phyloP scores from a whole-genome alignment of 345 rosid species.

The Nephelium lappaceum region DNA sequence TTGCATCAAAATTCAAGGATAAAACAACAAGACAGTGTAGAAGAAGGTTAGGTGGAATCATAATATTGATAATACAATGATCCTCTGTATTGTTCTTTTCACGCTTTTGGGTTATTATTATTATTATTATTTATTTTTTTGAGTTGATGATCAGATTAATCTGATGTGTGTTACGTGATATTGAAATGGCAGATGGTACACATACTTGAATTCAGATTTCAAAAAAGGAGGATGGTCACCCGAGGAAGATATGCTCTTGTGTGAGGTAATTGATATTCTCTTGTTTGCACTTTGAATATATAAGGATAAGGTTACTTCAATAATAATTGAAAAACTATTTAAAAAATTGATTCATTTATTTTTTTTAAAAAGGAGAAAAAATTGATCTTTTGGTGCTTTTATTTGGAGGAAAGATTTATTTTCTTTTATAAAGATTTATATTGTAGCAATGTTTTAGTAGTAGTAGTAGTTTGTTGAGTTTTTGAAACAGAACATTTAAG shows the following conservation, averaged over 20 bases:
- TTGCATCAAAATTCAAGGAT: constrained; percentile 89
- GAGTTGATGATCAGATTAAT: constrained; percentile 1
- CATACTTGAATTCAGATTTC: constrained; percentile 94
- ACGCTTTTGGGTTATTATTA: not conserved
- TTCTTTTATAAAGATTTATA: not conserved
- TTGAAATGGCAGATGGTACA: constrained; percentile 76
- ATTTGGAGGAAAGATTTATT: constrained; percentile 4
- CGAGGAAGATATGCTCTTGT: constrained; percentile 90
- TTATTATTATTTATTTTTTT: not conserved
- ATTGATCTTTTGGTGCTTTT: not conserved
- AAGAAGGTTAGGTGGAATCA: constrained; percentile 67
- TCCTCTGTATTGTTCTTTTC: constrained; percentile 21
- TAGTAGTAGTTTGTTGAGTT: constrained; percentile 15
- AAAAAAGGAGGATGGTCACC: constrained; percentile 99
- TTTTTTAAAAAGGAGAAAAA: not conserved
- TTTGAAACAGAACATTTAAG: constrained; percentile 19
- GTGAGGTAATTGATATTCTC: constrained; percentile 62
- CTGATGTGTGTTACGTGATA: constrained; percentile 21
- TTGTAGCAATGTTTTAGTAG: constrained; percentile 6
- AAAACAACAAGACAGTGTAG: constrained; percentile 98
- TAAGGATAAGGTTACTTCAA: constrained; percentile 6
- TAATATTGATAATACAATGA: constrained; percentile 8
- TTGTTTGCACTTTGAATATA: constrained; percentile 5
- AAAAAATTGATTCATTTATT: not conserved
- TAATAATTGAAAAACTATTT: not conserved